phyloP scores from a whole-genome alignment of 257 asterid genomes.

The Solanum pinnatisectum region DNA sequence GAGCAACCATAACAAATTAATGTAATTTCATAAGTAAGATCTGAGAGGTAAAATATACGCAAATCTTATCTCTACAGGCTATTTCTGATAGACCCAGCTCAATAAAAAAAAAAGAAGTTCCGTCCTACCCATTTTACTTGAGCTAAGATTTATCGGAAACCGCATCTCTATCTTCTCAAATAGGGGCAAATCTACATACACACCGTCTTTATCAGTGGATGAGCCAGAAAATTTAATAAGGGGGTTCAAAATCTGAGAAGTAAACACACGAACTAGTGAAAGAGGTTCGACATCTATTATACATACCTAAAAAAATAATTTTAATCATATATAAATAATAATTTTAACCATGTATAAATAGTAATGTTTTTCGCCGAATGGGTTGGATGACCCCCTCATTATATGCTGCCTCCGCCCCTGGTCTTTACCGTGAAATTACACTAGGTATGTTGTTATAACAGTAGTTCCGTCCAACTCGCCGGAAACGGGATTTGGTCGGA shows the following conservation, averaged over 20 bases:
- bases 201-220: no score
- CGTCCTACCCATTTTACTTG: not conserved
- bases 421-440: not conserved
- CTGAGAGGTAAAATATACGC: not conserved
- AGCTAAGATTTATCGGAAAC: not conserved
- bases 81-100: not conserved
- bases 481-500: not conserved
- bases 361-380: no score
- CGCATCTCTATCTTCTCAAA: rapidly evolving
- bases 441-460: not conserved
- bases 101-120: not conserved
- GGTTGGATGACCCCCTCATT: no score
- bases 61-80: not conserved
- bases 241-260: no score
- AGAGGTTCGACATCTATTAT: no score
- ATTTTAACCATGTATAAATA: no score
- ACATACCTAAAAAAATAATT: no score
- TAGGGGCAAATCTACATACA: not conserved
- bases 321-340: no score
- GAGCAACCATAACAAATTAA: not conserved
- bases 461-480: not conserved
- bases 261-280: no score
- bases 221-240: no score
- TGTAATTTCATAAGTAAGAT: not conserved
- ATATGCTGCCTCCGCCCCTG: no score